These are phyloP conservation scores for Fusarium newnesense DNA, from an alignment of 2,329 filamentous ascomycete genomes.

Conservation along the genomic window DNA sequence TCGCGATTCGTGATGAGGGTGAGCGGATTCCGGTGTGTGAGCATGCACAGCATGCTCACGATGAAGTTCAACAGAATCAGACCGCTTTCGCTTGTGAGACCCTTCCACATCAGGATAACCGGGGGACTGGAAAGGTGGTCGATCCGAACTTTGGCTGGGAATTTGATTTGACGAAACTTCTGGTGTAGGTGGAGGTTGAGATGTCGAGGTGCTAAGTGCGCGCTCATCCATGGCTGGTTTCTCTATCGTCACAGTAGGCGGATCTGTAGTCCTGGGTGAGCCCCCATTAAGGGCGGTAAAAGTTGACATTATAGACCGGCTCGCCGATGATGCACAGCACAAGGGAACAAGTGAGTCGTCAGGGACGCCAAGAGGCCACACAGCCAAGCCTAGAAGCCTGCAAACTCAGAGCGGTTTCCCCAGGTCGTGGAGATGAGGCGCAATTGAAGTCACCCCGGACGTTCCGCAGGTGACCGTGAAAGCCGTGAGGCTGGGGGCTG, in stretches of 20 bases:
- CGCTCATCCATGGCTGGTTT: slow-evolving; percentile 51
- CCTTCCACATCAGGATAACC: slow-evolving; percentile 58
- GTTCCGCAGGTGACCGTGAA: slow-evolving; percentile 29
- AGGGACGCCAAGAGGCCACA: neutral
- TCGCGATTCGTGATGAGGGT: slow-evolving; percentile 51
- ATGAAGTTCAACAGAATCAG: slow-evolving; percentile 66
- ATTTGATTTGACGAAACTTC: slow-evolving; percentile 50
- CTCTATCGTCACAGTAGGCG: slow-evolving; percentile 44
- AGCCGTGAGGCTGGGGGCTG: slow-evolving; percentile 5
- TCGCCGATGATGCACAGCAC: neutral
- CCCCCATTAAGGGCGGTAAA: slow-evolving; percentile 64
- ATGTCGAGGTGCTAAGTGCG: slow-evolving; percentile 39
- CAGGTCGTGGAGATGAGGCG: slow-evolving; percentile 4
- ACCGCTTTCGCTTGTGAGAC: slow-evolving; percentile 76
- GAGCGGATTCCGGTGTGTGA: slow-evolving; percentile 49
- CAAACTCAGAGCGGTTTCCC: neutral
- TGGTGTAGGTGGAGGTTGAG: slow-evolving; percentile 42
- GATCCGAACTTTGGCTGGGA: slow-evolving; percentile 54
- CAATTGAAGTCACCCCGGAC: slow-evolving; percentile 23
- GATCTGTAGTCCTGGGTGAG: slow-evolving; percentile 57
- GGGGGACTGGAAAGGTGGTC: slow-evolving; percentile 53
- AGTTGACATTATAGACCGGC: slow-evolving; percentile 55
- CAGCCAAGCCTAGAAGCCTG: slow-evolving; percentile 3
- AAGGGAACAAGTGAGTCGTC: neutral
- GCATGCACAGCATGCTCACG: slow-evolving; percentile 51